Evolutionary conservation across 2,329 filamentous ascomycete genomes (phyloP), one percentile per base, ranked within the genome.

Genomic region (Sporothrix phasma): DNA sequence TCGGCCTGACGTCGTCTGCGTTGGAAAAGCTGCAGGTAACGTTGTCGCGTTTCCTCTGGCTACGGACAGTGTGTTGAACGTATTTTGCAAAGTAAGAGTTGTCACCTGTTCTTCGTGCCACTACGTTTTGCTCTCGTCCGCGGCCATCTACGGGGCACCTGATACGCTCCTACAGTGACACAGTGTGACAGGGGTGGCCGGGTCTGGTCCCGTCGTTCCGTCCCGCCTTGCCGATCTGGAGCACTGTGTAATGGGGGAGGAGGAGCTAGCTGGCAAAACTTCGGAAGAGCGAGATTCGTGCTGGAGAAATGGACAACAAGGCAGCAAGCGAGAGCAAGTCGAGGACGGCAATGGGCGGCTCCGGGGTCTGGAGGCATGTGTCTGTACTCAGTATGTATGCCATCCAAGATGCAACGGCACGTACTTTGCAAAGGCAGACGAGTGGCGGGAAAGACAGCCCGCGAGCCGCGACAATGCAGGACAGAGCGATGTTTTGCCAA

Each of bases 181-280:
- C n/a, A n/a, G n/a, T n/a, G n/a, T n/a, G 51, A 56, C 47, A 54
- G 41, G 61, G 61, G 51, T 58, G 49, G n/a, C 39, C 39, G 61
- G 49, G 37, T 39, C 61, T 63, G 53, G 53, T 43, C 62, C 62
- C 53, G 62, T 46, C 62, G 45, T 29, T n/a, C 62, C 53, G 47
- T 63, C 60, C 59, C 60, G 60, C 60, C 60, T 62, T 62, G 60
- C 60, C 60, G 60, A 53, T 41, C 46, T 26, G 43, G 60, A 62
- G 43, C 39, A 45, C 59, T 49, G 59, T 13, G 19, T 4, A 19
- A 10, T 41, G 45, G 13, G 10, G n/a, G 31, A 37, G 26, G 19
- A 11, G 26, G n/a, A 51, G 29, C 39, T 45, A 60, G n/a, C 54
- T 45, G 56, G 56, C 56, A 60, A 46, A 60, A 60, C 56, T 34